phyloP scores from a whole-genome alignment of 106 monocot species.

The Dactylorhiza incarnata region DNA sequence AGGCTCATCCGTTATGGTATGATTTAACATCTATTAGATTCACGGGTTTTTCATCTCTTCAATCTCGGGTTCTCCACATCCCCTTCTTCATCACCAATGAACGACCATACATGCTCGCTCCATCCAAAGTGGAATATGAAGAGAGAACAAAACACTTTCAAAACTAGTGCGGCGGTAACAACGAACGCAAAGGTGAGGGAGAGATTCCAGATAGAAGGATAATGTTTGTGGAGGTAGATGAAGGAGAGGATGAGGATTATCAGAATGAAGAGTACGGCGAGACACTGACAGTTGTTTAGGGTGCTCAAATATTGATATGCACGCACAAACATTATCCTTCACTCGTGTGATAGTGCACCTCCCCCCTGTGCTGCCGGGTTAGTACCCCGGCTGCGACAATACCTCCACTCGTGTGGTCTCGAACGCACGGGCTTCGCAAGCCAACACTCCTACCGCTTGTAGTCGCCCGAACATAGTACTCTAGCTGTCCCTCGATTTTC shows the following conservation, averaged over 20 bases:
- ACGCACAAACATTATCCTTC: too few species aligned
- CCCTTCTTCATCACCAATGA: constrained; percentile 42
- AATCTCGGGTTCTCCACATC: constrained; percentile 2
- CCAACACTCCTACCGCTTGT: too few species aligned
- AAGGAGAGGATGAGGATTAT: constrained; percentile 14
- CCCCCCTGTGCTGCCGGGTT: too few species aligned
- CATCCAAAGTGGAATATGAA: neutral
- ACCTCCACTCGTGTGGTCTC: too few species aligned
- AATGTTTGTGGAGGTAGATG: neutral
- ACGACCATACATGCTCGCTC: constrained; percentile 40
- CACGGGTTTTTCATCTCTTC: constrained; percentile 1
- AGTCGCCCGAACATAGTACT: too few species aligned
- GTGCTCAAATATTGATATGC: too few species aligned
- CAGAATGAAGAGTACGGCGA: neutral
- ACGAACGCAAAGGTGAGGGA: constrained; percentile 13
- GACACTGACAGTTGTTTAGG: neutral
- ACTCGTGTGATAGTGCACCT: too few species aligned
- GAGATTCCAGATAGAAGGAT: constrained; percentile 13
- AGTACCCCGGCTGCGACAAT: too few species aligned
- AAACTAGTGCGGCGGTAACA: constrained; percentile 1
- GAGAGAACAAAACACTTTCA: neutral
- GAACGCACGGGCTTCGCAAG: too few species aligned
- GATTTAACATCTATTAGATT: constrained; percentile 38
- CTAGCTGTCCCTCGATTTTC: too few species aligned
- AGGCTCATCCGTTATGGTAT: constrained; percentile 43